Evolutionary conservation across 164 flowering plant genomes (phyloP), one percentile per base, ranked within the genome.

Genomic region (Litsea cubeba): DNA sequence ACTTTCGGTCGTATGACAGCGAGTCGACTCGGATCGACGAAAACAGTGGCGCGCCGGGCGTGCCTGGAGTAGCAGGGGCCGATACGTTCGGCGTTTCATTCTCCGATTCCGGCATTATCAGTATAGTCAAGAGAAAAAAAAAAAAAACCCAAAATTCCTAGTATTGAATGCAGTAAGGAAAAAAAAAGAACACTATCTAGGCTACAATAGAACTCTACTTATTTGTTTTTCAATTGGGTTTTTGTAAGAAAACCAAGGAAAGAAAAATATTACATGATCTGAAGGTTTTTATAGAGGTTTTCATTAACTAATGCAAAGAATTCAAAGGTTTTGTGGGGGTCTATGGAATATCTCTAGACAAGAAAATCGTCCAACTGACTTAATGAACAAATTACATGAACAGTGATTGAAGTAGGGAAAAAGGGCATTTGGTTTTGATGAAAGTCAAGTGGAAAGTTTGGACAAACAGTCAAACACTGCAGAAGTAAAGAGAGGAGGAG

Each of bases 41-140:
- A 51, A 93, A 85, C 80, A 93, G 81, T 50, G 98, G 93, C 11
- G 80, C 84, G 0, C 89, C 93, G 0, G 95, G 94, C 22, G 95
- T 89, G 12, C 92, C 92, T 1, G 96, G 96, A 12, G 96, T 91
- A 60, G 90, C 83, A 74, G 98, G 97, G 1, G 90, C 86, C 79
- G 94, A 82, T 25, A 65, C 84, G 10, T 83, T 66, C 72, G 90
- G 86, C n/a, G 84, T 84, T 8, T 25, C 68, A 10, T 20, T 60
- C 69, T 81, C 91, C 1, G 74, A 23, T 63, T 87, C 94, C 71
- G 89, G 75, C 88, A 83, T 82, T 76, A 25, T 30, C 15, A 4
- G 8, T 15, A 12, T 28, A 65, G 1, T 40, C 10, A 40, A 40
- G 46, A 18, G 6, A 65, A 65, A 2, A 1, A 8, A 8, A 22